phyloP scores from a whole-genome alignment of 2,329 filamentous ascomycete species.

The Microthyrium microscopicum region DNA sequence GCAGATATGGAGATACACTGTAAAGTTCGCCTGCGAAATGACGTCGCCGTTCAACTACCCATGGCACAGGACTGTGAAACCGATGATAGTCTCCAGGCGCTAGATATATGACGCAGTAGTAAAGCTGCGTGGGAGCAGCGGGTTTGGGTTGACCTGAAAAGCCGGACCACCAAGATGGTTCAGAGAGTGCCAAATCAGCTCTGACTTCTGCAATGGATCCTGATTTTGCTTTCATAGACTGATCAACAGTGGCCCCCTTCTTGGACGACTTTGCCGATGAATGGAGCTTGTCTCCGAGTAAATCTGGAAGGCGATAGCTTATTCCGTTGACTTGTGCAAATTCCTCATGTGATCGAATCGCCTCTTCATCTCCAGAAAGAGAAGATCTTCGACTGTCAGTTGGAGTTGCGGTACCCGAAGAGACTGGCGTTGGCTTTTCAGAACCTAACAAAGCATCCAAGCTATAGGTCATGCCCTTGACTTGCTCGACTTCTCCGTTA shows the following conservation, averaged over 20 bases:
- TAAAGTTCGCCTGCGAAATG: slow-evolving; percentile 96
- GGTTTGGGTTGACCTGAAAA: slow-evolving; percentile 21
- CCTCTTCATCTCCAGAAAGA: slow-evolving; percentile 34
- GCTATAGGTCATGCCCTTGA: slow-evolving; percentile 97
- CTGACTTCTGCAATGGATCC: slow-evolving; percentile 69
- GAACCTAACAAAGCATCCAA: slow-evolving; percentile 76
- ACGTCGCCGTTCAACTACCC: slow-evolving; percentile 88
- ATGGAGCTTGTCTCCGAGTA: slow-evolving; percentile 55
- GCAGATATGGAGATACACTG: slow-evolving; percentile 86
- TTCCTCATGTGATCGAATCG: slow-evolving; percentile 69
- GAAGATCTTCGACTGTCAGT: slow-evolving; percentile 26
- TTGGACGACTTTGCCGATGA: slow-evolving; percentile 22
- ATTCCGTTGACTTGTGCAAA: slow-evolving; percentile 93
- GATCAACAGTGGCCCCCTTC: slow-evolving; percentile 32
- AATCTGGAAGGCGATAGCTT: slow-evolving; percentile 74
- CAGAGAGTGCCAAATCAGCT: slow-evolving; percentile 63
- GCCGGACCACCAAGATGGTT: slow-evolving; percentile 33
- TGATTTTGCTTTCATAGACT: slow-evolving; percentile 49
- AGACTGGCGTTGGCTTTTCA: slow-evolving; percentile 32
- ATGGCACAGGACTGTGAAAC: slow-evolving; percentile 88
- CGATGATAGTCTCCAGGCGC: slow-evolving; percentile 96
- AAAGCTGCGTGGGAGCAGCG: slow-evolving; percentile 47
- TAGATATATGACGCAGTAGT: slow-evolving; percentile 90
- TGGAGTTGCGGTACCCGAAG: slow-evolving; percentile 31
- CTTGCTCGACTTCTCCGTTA: slow-evolving; percentile 89